Conservation (phyloP, 306 rosid species). For the Vigna hirtella region DNA sequence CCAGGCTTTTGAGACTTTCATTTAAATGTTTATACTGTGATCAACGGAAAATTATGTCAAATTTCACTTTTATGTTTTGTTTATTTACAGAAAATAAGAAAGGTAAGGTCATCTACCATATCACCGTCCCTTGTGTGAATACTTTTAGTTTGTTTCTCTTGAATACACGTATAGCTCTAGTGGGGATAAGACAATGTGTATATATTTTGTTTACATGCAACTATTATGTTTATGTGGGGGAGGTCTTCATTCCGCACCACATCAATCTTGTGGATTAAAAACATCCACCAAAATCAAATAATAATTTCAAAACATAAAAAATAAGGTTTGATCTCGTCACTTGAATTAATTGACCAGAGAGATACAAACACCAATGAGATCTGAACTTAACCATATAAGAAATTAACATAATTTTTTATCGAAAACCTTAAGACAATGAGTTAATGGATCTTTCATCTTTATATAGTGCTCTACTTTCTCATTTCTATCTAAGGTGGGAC, state of each 20-base stretch:
- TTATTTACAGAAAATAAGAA: neutral
- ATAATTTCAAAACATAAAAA: neutral
- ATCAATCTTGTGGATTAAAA: neutral
- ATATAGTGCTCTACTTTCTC: too few species aligned
- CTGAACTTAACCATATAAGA: too few species aligned
- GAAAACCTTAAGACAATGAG: too few species aligned
- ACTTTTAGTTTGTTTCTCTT: neutral
- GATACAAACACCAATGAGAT: too few species aligned
- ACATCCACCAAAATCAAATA: neutral
- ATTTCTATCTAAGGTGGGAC: too few species aligned
- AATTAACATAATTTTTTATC: too few species aligned
- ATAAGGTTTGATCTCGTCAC: neutral
- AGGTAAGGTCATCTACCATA: neutral
- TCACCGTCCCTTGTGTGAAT: neutral
- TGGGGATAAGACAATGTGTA: neutral
- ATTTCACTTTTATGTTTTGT: neutral
- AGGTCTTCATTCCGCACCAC: neutral
- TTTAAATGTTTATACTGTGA: neutral
- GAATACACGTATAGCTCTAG: too few species aligned
- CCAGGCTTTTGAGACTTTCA: neutral
- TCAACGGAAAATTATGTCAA: neutral
- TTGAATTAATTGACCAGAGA: too few species aligned
- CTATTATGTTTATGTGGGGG: neutral
- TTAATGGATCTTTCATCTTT: too few species aligned
- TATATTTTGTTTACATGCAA: neutral